Base-by-base conservation (phyloP, 2,329 filamentous ascomycete species). In the Cladosporium cucumerinum region DNA sequence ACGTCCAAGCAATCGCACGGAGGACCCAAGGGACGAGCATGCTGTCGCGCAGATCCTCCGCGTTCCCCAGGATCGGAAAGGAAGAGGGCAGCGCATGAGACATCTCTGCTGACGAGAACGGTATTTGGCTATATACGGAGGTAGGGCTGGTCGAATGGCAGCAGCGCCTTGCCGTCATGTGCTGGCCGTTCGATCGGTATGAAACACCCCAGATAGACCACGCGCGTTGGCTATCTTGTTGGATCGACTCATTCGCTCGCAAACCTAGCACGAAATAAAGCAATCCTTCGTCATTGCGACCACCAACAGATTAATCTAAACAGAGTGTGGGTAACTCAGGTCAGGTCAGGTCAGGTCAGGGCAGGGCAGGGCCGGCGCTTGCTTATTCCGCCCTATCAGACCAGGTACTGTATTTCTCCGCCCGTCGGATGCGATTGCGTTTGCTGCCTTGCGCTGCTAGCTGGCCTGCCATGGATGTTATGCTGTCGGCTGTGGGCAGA, bases 1-100 rank as follows among this genome's bases (percentile, higher is more conserved):
- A 34, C 10, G n/a, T 30, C 51, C 51, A 54, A 54, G 51, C 51
- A 54, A 21, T 30, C 26, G 51, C 36, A 46, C n/a, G n/a, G n/a
- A n/a, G n/a, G n/a, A n/a, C 8, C 39, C 39, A 21, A 46, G n/a
- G n/a, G 39, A 46, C n/a, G 16, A 46, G 39, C 16, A 46, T 46
- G 39, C 36, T 43, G 46, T 51, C 51, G 51, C 51, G 95, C 71
- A 99, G 73, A 70, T 79, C 76, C 67, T 81, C 77, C 69, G 84
- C n/a, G 39, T 66, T 83, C 66, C 21, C 54, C 54, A 57, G 30
- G 32, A 57, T 57, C 21, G 54, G n/a, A 57, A 57, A 39, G 54
- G 54, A 18, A 39, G 52, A 30, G 21, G 46, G 46, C 54, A 57
- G 23, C 54, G 4, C 54, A 57, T 57, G 54, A 57, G 54, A 57